These are phyloP conservation scores for Mallotus japonicus DNA, from an alignment of 441 rosid species.

Conservation along the genomic window DNA sequence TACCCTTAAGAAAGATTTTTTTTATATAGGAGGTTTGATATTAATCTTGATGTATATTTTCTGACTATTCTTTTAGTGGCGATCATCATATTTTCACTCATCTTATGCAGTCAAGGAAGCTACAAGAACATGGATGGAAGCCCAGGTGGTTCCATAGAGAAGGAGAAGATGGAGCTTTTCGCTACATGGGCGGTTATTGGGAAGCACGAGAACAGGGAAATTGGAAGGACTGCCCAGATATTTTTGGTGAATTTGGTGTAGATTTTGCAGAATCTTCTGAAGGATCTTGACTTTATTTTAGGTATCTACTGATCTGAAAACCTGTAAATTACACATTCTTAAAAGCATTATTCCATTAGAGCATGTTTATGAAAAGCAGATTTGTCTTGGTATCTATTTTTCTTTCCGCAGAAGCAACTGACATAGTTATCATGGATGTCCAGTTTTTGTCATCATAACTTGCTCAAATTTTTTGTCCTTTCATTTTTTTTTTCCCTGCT, in stretches of 20 bases:
- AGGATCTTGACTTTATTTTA: constrained; percentile 24
- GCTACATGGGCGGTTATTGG: constrained; percentile 82
- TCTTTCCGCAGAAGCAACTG: neutral
- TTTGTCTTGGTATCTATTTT: neutral
- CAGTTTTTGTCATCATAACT: too few relatives aligned
- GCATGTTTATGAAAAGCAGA: neutral
- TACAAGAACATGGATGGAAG: constrained; percentile 95
- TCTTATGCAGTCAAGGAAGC: constrained; percentile 64
- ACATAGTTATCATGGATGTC: neutral
- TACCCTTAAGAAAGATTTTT: too few relatives aligned
- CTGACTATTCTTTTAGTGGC: neutral
- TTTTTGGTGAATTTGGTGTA: constrained; percentile 69
- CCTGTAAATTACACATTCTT: neutral
- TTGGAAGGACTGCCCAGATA: constrained; percentile 82
- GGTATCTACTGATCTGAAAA: constrained; percentile 26
- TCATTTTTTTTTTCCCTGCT: too few relatives aligned
- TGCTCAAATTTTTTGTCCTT: too few relatives aligned
- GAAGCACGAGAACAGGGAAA: constrained; percentile 63
- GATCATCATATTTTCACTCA: neutral
- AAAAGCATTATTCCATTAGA: neutral
- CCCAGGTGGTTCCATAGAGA: constrained; percentile 83
- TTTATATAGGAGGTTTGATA: neutral
- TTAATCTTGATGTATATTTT: neutral
- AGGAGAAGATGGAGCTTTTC: constrained; percentile 56
- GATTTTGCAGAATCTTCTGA: constrained; percentile 40